Evolutionary conservation across 2,329 filamentous ascomycete species (phyloP), one percentile per base, ranked within the genome.

Genomic region (Pseudogymnoascus sp.): DNA sequence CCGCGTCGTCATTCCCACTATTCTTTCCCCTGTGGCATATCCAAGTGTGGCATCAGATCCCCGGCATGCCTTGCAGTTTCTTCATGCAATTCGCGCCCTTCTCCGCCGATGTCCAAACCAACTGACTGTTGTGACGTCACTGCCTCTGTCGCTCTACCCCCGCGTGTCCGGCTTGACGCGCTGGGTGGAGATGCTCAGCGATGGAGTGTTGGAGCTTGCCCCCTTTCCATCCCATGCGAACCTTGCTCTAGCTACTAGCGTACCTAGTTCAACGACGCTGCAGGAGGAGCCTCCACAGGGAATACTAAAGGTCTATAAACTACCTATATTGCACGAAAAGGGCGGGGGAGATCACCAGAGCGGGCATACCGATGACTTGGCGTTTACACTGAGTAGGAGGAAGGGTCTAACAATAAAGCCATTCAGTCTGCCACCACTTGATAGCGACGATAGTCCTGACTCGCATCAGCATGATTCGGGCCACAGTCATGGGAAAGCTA

Each of bases 11-110:
- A 80, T 97, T n/a, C 93, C 94, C 0, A 87, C 83, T 62, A 80
- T 97, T 8, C 83, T 97, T 23, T 94, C 91, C 3, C 93, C 94
- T n/a, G 88, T 90, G 1, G 74, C 92, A 12, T 97, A 97, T 71
- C 83, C 88, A 23, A 80, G 89, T 2, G 79, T 83, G 26, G 80
- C 86, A 52, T 86, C 84, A 66, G 82, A 82, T n/a, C 92, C 93
- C 0, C 78, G 86, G 31, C 81, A 89, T 69, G 77, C 96, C 23
- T 78, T 97, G 31, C 87, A 86, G 65, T 96, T 97, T 71, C 76
- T 97, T 3, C 92, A 96, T 69, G 81, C 81, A 2, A 78, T 99
- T 12, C 84, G 91, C 59, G 85, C 86, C 3, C 78, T 99, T 2
- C 80, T 97, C 41, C 86, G 90, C 10, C 81, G 83, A 62, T 82